Base-by-base conservation (phyloP, 2,329 filamentous ascomycete species). In the Arthrobotrys conoides region DNA sequence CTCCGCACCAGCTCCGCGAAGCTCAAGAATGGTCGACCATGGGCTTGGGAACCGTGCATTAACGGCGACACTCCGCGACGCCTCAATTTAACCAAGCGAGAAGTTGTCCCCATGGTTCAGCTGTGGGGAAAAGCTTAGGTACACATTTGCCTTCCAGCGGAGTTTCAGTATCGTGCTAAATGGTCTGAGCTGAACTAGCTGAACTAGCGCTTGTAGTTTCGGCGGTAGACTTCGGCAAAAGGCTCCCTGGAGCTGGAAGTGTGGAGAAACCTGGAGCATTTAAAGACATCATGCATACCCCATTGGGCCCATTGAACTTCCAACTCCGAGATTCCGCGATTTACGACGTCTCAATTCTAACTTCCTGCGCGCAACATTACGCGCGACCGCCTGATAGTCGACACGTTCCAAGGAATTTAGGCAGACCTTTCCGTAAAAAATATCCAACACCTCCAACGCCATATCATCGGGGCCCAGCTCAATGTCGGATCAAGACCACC, bases 241-340 rank as follows among this genome's bases (percentile, higher is more conserved):
- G 49, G 20, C 14, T 30, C 22, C 18, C 14, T 53, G 24, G 46
- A 44, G 22, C 14, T 51, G 33, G 24, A 33, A 44, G 18, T 67
- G 61, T 63, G 53, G 71, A 30, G 36, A 27, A 72, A 30, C 18
- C 53, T 67, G 63, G 51, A 63, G 71, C 51, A 63, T 75, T 75
- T 75, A 75, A 75, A 68, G 46, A 27, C 27, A 53, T 41, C 30
- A 33, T 38, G 27, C 63, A 49, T 59, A 18, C 33, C 38, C 41
- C 61, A 49, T 10, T 36, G 41, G 24, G 5, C 24, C 44, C 41
- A 49, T 27, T 36, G n/a, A n/a, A 36, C 30, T 5, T 36, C 30
- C 41, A 68, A 68, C 53, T 63, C 63, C 71, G 71, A 75, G 71
- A 75, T 46, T 75, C 71, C 71, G 71, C 71, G 71, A 51, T 16